These are phyloP conservation scores for Solanum lycopersicoides DNA, from an alignment of 257 asterid genomes.

Conservation along the genomic window DNA sequence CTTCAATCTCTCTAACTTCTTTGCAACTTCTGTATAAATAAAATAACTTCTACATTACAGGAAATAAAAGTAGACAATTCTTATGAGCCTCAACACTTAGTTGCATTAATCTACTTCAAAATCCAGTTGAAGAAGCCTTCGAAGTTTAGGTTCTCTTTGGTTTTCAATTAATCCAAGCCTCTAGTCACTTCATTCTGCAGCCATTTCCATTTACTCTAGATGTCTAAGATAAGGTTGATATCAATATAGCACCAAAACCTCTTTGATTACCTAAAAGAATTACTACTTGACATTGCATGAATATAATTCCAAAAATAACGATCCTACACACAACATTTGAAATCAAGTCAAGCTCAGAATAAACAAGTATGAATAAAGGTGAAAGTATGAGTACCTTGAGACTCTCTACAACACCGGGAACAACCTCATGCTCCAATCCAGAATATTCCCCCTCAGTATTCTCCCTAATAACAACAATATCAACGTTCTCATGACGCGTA, in stretches of 20 bases:
- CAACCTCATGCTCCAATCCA: slow-evolving; percentile 98
- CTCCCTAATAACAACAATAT: slow-evolving; percentile 91
- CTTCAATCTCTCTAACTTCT: not conserved
- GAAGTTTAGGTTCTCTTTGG: not conserved
- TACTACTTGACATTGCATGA: not conserved
- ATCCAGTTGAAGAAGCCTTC: not conserved
- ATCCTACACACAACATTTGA: not conserved
- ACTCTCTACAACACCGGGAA: slow-evolving; percentile 98
- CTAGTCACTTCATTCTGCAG: not conserved
- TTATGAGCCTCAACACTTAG: not conserved
- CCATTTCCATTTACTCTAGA: not conserved
- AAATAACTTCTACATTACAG: not conserved
- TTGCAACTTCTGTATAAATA: not conserved
- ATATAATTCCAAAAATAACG: not conserved
- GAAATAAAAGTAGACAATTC: not conserved
- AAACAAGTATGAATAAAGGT: not conserved
- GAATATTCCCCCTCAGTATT: slow-evolving; percentile 96
- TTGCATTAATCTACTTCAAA: not conserved
- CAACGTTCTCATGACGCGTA: slow-evolving; percentile 74
- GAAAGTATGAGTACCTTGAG: slow-evolving; percentile 29
- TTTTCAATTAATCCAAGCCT: not conserved
- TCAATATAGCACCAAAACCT: not conserved
- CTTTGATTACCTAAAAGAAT: not conserved
- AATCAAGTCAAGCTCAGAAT: not conserved
- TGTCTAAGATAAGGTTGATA: not conserved